These are phyloP conservation scores for Tremella fuciformis DNA, from an alignment of 768 basidiomycete species.

Conservation along the genomic window DNA sequence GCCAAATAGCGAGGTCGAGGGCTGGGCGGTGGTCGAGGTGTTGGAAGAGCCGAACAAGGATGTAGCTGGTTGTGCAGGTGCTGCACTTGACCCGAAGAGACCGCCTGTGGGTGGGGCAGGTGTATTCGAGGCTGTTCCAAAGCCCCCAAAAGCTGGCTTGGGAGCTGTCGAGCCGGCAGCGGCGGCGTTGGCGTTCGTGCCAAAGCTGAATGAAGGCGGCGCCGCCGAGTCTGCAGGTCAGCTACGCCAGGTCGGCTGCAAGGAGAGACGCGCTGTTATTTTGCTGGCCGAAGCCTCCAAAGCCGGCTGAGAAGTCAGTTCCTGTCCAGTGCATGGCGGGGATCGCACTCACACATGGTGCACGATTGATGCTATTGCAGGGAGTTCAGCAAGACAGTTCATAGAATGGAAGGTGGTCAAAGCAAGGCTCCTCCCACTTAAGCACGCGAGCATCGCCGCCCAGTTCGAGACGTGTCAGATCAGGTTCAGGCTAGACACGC, in stretches of 20 bases:
- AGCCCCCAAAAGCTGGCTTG: not conserved
- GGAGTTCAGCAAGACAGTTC: not conserved
- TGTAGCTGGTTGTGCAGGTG: constrained; percentile 12
- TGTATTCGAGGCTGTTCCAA: not conserved
- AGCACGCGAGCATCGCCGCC: not conserved
- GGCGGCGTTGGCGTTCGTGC: constrained; percentile 1
- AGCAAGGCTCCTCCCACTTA: not conserved
- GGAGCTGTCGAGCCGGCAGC: not conserved
- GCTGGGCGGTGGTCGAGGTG: constrained; percentile 5
- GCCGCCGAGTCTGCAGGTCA: not conserved
- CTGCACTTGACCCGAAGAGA: not conserved
- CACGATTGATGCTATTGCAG: not conserved
- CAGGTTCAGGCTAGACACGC: too few species aligned
- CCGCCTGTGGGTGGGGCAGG: constrained; percentile 10
- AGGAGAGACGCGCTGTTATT: constrained; percentile 11
- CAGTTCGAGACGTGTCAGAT: not conserved
- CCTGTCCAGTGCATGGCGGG: not conserved
- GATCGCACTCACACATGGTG: constrained; percentile 29
- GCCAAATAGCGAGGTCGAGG: constrained; percentile 14
- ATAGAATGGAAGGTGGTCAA: not conserved
- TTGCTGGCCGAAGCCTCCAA: constrained; percentile 39
- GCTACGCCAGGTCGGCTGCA: not conserved
- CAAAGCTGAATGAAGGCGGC: not conserved
- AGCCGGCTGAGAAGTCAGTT: constrained; percentile 32
- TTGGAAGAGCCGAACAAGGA: constrained; percentile 21